Evolutionary conservation across 495 filamentous ascomycete species (phyloP), one percentile per base, ranked within the genome.

Genomic region (Penicillium macrosclerotiorum): DNA sequence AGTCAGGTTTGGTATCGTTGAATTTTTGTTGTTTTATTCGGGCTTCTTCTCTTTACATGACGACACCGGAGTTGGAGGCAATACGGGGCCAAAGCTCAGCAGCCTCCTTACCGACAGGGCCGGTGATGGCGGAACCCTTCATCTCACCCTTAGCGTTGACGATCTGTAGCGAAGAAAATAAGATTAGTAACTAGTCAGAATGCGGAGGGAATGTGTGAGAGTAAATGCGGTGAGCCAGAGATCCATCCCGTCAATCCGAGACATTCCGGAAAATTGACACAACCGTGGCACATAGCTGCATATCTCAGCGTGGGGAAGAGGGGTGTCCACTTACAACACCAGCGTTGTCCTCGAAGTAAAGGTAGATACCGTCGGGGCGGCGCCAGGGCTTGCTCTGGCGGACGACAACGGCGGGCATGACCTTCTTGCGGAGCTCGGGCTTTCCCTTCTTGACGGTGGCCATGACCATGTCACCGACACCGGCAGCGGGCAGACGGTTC

Each of bases 71-170:
- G 84, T 97, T 98, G 82, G 86, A 91, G 68, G 93, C 93, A 75
- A 97, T 98, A 95, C 93, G 93, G 72, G 93, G 93, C 93, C 93
- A 98, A 66, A 97, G 82, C 79, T 98, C 93, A 72, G 93, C 93
- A 71, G 93, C 94, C 76, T 98, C 93, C 85, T 98, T 99, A 70
- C 94, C 93, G 68, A 99, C 94, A 44, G 94, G 94, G 46, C 93
- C 93, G 57, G 93, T 99, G 68, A 99, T 97, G 71, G 93, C 93
- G 51, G 89, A 95, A 67, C 93, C 93, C 84, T 99, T 99, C 93
- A 99, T 99, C 80, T 99, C 93, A 77, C 93, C 93, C 85, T 99
- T 99, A 74, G 90, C 89, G 81, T 99, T 99, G 80, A 99, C 94
- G 66, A 97, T 99, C 90, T 95, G 42, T 36, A 37, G 30, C 39